A percentile compares a stretch with the other conserved stretches of the same genome.
Evolutionary conservation across 2,329 filamentous ascomycete genomes (phyloP).

Genomic region (Magnaporthiopsis rhizophila): DNA sequence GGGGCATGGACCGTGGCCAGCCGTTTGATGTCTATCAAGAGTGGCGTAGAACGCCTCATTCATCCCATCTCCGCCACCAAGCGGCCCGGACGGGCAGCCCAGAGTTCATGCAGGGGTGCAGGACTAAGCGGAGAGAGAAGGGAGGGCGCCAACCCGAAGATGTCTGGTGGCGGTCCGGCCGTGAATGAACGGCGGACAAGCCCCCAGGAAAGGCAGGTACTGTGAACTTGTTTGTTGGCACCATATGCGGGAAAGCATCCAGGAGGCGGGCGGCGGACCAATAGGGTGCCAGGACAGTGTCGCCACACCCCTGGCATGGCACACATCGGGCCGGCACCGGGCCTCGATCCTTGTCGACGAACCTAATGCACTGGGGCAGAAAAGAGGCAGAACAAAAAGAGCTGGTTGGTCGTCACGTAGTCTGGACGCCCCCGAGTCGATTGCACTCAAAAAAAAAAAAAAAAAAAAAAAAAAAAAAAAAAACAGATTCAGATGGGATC

Average conservation of each 20-base stretch:
- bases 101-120: too few relatives aligned
- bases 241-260: background rate
- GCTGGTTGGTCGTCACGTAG: background rate
- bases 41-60: background rate
- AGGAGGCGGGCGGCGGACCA: background rate
- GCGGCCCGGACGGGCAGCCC: background rate
- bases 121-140: too few relatives aligned
- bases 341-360: background rate
- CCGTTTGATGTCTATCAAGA: background rate
- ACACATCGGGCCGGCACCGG: background rate
- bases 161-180: too few relatives aligned
- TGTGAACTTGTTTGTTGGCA: too few relatives aligned
- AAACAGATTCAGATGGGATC: background rate
- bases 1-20: background rate
- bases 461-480: background rate
- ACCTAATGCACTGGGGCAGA: background rate
- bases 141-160: background rate
- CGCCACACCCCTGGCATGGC: background rate
- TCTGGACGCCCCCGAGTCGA: background rate
- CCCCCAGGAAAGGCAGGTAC: background rate
- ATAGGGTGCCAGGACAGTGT: background rate
- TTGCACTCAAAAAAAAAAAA: background rate
- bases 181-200: background rate
- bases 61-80: background rate
- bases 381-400: background rate